A percentile compares a stretch with the other conserved stretches of the same genome.
These are phyloP conservation scores for Torrubiella hemipterigena DNA, from an alignment of 2,329 filamentous ascomycete species.

Conservation along the genomic window DNA sequence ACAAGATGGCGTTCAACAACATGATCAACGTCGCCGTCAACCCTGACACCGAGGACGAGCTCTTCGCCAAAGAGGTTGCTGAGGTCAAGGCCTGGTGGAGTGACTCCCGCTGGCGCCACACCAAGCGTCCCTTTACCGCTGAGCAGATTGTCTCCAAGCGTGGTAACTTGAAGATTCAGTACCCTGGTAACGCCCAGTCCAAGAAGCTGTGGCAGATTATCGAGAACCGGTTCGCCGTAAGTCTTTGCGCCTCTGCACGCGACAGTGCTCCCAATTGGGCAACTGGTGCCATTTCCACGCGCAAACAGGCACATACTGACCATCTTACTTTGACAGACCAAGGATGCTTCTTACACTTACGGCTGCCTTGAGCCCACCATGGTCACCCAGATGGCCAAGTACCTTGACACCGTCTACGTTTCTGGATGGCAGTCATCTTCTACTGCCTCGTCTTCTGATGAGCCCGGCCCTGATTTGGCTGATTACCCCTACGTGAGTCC, in stretches of 20 bases:
- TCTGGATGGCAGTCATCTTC: conserved; percentile 98
- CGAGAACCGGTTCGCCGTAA: conserved; percentile 73
- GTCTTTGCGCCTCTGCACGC: conserved; percentile 10
- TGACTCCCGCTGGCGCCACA: conserved; percentile 84
- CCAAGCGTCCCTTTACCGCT: conserved; percentile 83
- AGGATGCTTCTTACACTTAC: conserved; percentile 86
- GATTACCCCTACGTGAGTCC: conserved; percentile 79
- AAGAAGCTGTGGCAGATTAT: conserved; percentile 95
- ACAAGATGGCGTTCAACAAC: conserved; percentile 47
- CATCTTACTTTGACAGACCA: conserved; percentile 41
- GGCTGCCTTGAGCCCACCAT: conserved; percentile 96
- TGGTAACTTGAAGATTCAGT: conserved; percentile 80
- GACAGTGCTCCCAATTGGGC: background rate
- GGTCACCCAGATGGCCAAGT: conserved; percentile 99
- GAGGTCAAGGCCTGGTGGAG: conserved; percentile 91
- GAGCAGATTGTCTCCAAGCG: conserved; percentile 96
- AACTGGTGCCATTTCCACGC: conserved; percentile 1
- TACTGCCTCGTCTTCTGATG: conserved; percentile 86
- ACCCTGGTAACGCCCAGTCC: conserved; percentile 75
- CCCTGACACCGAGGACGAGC: conserved; percentile 45
- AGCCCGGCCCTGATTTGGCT: conserved; percentile 93
- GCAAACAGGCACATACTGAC: conserved; percentile 1
- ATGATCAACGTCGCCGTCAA: conserved; percentile 48
- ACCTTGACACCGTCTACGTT: conserved; percentile 95
- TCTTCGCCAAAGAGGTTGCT: conserved; percentile 72